These are phyloP conservation scores for Metschnikowia continentalis DNA, from an alignment of 805 yeast genomes.

Conservation along the genomic window DNA sequence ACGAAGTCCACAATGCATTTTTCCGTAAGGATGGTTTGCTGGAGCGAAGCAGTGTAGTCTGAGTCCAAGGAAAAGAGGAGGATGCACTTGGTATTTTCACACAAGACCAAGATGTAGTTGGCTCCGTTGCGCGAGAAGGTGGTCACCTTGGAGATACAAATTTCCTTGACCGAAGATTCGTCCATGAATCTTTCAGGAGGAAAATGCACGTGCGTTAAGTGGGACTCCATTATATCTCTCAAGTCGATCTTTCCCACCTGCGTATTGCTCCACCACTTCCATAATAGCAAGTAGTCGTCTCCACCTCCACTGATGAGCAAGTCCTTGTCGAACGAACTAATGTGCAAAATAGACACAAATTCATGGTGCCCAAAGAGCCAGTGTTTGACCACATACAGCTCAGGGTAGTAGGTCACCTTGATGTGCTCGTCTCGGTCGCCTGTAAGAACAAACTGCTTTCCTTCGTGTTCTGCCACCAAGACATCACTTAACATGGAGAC, in stretches of 20 bases:
- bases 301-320: slow-evolving; percentile 86
- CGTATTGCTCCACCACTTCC: slow-evolving; percentile 68
- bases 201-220: slow-evolving; percentile 52
- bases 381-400: slow-evolving; percentile 69
- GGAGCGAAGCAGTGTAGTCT: slow-evolving; percentile 24
- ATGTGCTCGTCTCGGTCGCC: slow-evolving; percentile 97
- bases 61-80: slow-evolving; percentile 31
- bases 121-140: slow-evolving; percentile 23
- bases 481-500: slow-evolving; percentile 94
- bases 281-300: slow-evolving; percentile 64
- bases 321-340: slow-evolving; percentile 48
- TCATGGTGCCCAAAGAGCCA: slow-evolving; percentile 86
- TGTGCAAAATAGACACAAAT: slow-evolving; percentile 65
- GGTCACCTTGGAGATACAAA: slow-evolving; percentile 45
- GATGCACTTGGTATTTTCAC: slow-evolving; percentile 49
- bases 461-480: slow-evolving; percentile 35
- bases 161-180: slow-evolving; percentile 48
- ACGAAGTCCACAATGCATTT: slow-evolving; percentile 28
- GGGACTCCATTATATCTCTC: slow-evolving; percentile 33
- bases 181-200: slow-evolving; percentile 65
- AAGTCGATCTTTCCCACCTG: slow-evolving; percentile 49
- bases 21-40: slow-evolving; percentile 26
- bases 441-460: slow-evolving; percentile 58
- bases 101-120: slow-evolving; percentile 40
- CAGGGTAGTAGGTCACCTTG: slow-evolving; percentile 75